These are phyloP conservation scores for Umbelopsis sp. DNA, from an alignment of 192 early-diverging fungal species.

Conservation along the genomic window DNA sequence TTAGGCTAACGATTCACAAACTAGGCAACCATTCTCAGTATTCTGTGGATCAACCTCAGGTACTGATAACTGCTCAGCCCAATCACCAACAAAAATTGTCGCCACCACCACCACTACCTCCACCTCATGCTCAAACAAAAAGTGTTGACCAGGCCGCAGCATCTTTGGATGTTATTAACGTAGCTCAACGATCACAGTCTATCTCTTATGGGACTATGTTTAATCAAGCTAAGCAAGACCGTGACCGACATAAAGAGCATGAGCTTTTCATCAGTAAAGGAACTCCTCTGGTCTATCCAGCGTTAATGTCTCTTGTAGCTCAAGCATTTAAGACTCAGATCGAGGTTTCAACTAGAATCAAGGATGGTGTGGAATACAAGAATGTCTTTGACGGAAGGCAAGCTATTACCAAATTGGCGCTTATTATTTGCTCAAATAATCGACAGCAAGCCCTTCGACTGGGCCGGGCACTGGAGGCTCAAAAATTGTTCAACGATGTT, in stretches of 20 bases:
- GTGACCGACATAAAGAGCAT: background rate
- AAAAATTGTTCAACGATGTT: slow-evolving; percentile 93
- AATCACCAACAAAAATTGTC: background rate
- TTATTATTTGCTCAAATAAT: slow-evolving; percentile 81
- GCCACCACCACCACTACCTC: too few relatives aligned
- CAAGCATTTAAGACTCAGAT: slow-evolving; percentile 62
- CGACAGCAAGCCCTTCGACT: slow-evolving; percentile 85
- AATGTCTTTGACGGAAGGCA: slow-evolving; percentile 86
- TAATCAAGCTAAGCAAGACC: slow-evolving; percentile 1
- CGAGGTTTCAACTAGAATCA: slow-evolving; percentile 61
- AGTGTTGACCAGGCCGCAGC: background rate
- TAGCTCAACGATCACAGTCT: slow-evolving; percentile 23
- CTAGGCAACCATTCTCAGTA: background rate
- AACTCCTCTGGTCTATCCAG: slow-evolving; percentile 66
- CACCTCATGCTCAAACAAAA: background rate
- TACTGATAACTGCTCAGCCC: background rate
- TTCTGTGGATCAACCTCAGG: slow-evolving; percentile 5
- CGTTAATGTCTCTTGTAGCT: slow-evolving; percentile 72
- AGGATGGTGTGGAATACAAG: slow-evolving; percentile 82
- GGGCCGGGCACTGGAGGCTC: slow-evolving; percentile 87
- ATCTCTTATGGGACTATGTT: slow-evolving; percentile 21
- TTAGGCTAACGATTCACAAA: background rate
- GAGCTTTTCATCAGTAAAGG: slow-evolving; percentile 14
- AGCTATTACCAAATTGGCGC: slow-evolving; percentile 82
- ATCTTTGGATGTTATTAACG: background rate